Base-by-base conservation (phyloP, 2,329 filamentous ascomycete species). In the Macrophomina pseudophaseolina region DNA sequence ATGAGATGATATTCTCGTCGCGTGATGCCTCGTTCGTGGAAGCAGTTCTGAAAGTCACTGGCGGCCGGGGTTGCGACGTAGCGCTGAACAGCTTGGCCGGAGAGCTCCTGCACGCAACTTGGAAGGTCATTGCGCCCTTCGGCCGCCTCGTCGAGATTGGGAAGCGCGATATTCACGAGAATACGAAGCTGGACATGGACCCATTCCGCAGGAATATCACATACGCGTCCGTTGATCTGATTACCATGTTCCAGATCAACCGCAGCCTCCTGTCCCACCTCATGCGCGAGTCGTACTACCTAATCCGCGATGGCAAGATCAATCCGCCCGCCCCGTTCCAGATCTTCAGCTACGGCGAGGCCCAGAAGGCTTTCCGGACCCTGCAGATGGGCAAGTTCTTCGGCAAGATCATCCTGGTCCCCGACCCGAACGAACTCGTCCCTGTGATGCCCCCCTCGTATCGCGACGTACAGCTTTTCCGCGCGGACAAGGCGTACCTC, bases 71-170 rank as follows among this genome's bases (percentile, higher is more conserved):
- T n/a, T 72, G 79, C 11, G 75, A 80, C 67, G 74, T 80, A 5
- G 68, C 78, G 5, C 67, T 80, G 63, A 79, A 75, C 68, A 66
- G 53, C 16, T n/a, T 69, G 1, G 59, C 70, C 7, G 71, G 70
- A 3, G 69, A 74, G 28, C 28, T 69, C 4, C 64, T 76, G 14
- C 68, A 68, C 2, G 76, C 78, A 0, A 81, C 79, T 0, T 85
- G 80, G 81, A 68, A 75, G 8, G 83, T 81, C 53, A 72, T 86
- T 3, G 81, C 83, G 1, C 48, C 69, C 9, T 74, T 73, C 42
- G 74, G 74, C 16, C 66, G 70, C 23, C 70, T 74, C 12, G 30
- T 74, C 5, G 70, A 74, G 6, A 71, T 74, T 30, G 72, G 72
- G 16, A 70, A 70, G 46, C 44, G 52, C 4, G 71, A 73, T 30